These are phyloP conservation scores for Rhodotorula paludigena DNA, from an alignment of 768 basidiomycete species.

Conservation along the genomic window DNA sequence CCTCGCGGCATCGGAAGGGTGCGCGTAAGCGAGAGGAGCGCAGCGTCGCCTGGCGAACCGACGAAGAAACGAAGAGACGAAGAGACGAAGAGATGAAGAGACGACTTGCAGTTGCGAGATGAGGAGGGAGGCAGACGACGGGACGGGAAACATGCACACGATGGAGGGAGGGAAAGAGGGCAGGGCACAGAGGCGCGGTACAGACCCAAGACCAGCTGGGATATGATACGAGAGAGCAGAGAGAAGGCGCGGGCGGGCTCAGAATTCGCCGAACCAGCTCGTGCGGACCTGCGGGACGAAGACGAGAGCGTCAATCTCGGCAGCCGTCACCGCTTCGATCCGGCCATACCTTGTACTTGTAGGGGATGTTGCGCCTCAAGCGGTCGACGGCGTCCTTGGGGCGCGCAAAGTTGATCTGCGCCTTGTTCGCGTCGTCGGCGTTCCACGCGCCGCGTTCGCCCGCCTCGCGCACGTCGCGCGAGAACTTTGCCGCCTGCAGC, in stretches of 20 bases:
- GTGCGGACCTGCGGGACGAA: neutral
- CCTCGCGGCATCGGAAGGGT: too few relatives aligned
- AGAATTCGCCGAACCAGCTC: slow-evolving; percentile 13
- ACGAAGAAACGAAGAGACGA: too few relatives aligned
- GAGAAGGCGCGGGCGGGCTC: neutral
- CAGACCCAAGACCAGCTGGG: neutral
- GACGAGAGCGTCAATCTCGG: neutral
- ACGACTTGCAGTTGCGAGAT: too few relatives aligned
- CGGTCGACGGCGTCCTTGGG: slow-evolving; percentile 42
- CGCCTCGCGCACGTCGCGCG: slow-evolving; percentile 36
- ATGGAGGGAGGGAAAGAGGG: too few relatives aligned
- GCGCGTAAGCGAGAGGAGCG: too few relatives aligned
- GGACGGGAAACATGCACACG: too few relatives aligned
- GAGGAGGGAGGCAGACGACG: too few relatives aligned
- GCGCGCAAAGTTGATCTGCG: slow-evolving; percentile 29
- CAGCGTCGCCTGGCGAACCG: too few relatives aligned
- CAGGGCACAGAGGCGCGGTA: too few relatives aligned
- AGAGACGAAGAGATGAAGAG: too few relatives aligned
- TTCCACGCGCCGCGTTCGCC: slow-evolving; percentile 38
- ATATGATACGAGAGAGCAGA: neutral
- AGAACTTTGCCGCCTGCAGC: slow-evolving; percentile 39
- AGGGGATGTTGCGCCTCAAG: slow-evolving; percentile 40
- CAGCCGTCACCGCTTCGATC: neutral
- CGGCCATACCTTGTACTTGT: slow-evolving; percentile 38
- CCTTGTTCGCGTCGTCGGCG: slow-evolving; percentile 5